Evolutionary conservation across 805 yeast genomes (phyloP).

Genomic region (Wickerhamomyces bovis): DNA sequence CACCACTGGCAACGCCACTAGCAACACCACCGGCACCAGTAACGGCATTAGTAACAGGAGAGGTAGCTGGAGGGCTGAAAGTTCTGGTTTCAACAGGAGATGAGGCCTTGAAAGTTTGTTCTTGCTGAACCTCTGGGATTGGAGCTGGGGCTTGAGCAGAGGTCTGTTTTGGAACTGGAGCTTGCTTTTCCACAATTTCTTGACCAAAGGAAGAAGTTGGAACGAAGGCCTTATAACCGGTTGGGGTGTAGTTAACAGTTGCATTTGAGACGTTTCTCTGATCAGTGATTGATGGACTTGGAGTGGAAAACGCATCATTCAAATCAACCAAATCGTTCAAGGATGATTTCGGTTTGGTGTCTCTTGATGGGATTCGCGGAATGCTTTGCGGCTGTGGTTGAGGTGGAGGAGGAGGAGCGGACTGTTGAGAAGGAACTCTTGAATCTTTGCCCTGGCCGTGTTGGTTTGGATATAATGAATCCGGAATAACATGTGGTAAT

Average conservation of each 20-base stretch:
- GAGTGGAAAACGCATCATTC: slow-evolving; percentile 47
- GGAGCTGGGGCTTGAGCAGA: slow-evolving; percentile 17
- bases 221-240: slow-evolving; percentile 45
- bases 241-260: slow-evolving; percentile 24
- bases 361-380: slow-evolving; percentile 32
- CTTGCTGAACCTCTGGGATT: slow-evolving; percentile 9
- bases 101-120: slow-evolving; percentile 5
- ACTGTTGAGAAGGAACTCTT: slow-evolving; percentile 10
- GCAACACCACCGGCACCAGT: not conserved
- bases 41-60: not conserved
- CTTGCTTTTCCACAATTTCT: slow-evolving; percentile 39
- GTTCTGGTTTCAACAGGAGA: slow-evolving; percentile 1
- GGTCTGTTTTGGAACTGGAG: slow-evolving; percentile 9
- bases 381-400: slow-evolving; percentile 8
- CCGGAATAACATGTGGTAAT: slow-evolving; percentile 76
- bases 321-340: slow-evolving; percentile 61
- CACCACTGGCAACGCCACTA: not conserved
- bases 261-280: slow-evolving; percentile 21
- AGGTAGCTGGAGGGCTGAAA: not conserved
- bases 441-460: slow-evolving; percentile 12
- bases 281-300: slow-evolving; percentile 24
- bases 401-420: slow-evolving; percentile 12
- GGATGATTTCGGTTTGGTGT: slow-evolving; percentile 42
- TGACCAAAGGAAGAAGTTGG: slow-evolving; percentile 89
- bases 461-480: slow-evolving; percentile 39